Conservation (phyloP, 1,284 basidiomycete genomes). For the Rugosomyces carneus region DNA sequence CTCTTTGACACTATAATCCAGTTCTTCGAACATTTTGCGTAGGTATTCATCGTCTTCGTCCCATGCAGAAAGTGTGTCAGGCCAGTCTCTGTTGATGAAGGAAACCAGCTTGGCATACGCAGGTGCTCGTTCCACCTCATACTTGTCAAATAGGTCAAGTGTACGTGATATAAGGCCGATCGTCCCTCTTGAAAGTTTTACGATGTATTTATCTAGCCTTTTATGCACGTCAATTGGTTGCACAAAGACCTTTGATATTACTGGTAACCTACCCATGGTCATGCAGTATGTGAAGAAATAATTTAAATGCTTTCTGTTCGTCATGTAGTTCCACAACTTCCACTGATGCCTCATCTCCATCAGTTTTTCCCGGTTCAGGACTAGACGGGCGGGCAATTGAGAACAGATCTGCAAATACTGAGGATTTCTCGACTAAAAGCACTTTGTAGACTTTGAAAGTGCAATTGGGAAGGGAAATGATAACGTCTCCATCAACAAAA, state of each 20-base stretch:
- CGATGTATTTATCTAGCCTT: neutral
- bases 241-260: neutral
- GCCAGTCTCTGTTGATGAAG: neutral
- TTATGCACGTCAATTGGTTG: neutral
- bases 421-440: neutral
- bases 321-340: neutral
- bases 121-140: neutral
- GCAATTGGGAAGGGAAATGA: neutral
- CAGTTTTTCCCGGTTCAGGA: neutral
- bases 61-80: neutral
- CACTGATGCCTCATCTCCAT: neutral
- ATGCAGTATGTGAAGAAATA: neutral
- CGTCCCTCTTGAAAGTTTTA: neutral
- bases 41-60: neutral
- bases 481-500: neutral
- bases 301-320: neutral
- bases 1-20: neutral
- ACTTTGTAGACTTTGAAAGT: neutral
- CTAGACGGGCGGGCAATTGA: neutral
- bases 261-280: neutral
- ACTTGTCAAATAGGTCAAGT: neutral
- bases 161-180: neutral
- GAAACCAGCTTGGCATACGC: neutral
- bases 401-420: neutral
- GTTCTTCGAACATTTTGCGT: neutral